Evolutionary conservation across 2,329 filamentous ascomycete genomes (phyloP), one percentile per base, ranked within the genome.

Genomic region (Lecanoromycetidae sp.): DNA sequence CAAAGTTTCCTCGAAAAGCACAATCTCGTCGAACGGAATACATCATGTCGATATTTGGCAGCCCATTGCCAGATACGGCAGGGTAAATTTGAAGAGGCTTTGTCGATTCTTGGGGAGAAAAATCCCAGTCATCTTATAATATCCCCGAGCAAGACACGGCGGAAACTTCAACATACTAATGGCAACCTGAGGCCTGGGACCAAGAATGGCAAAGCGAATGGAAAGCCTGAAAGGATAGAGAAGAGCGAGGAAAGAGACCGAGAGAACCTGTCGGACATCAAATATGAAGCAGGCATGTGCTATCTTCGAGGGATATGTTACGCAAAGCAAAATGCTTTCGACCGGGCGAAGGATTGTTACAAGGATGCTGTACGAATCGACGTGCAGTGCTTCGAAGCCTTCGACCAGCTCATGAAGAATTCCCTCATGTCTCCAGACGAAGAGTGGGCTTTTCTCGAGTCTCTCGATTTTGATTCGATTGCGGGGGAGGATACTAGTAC

Each of bases 321-420:
- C 62, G 88, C 91, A 5, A 94, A 94, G 66, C 86, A 94, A 63
- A 98, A 96, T 64, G 85, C 90, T 22, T 96, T 96, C 58, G 91
- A 98, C 62, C 81, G 87, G 27, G 91, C 91, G 44, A 95, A 95
- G 63, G 88, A 96, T 58, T 96, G 91, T 68, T 98, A 96, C 73
- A 96, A 95, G 68, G 87, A 94, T 58, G 91, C 91, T 2, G 87
- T 96, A 37, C 80, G 85, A 52, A 95, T 98, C 59, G 91, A 98
- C 61, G 88, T 96, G 3, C 88, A 94, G 63, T 98, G 91, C 66
- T 96, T 94, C 61, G 91, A 98, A 65, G 91, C 91, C 0, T 96
- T 98, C 60, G 88, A 95, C 58, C 88, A 96, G 68, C 76, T 98
- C 46, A 95, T 96, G 80, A 87, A 87, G 67, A 98, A 98, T 67